Conservation (phyloP, 257 asterid genomes). For the Solanum megistacrolobum region DNA sequence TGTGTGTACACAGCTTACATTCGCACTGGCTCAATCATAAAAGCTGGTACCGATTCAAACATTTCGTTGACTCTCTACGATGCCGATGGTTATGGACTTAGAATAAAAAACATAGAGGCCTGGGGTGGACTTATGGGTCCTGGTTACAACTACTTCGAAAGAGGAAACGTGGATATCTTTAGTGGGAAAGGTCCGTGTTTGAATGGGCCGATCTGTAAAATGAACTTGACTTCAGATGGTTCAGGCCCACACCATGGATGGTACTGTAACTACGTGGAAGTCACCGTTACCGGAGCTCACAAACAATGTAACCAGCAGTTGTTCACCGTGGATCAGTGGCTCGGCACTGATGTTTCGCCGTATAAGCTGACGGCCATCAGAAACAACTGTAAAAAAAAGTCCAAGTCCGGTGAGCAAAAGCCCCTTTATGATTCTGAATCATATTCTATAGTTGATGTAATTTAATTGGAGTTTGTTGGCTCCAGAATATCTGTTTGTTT, state of each 20-base stretch:
- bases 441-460: not conserved
- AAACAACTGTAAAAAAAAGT: not conserved
- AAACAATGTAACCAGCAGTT: conserved; percentile 15
- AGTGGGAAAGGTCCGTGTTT: conserved; percentile 29
- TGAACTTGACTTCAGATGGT: not conserved
- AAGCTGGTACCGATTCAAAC: conserved; percentile 57
- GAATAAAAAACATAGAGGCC: conserved; percentile 33
- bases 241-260: not conserved
- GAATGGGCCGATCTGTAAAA: not conserved
- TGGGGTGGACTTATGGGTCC: conserved; percentile 84
- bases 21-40: conserved; percentile 37
- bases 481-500: not conserved
- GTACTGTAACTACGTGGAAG: conserved; percentile 28
- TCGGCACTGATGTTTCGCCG: conserved; percentile 11
- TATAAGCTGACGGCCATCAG: conserved; percentile 12
- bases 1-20: conserved; percentile 1
- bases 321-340: conserved; percentile 19
- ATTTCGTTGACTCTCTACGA: conserved; percentile 44
- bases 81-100: conserved; percentile 28
- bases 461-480: not conserved
- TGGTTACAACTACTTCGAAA: conserved; percentile 51
- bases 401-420: not conserved
- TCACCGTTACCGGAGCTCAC: conserved; percentile 41
- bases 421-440: not conserved
- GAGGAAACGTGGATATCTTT: conserved; percentile 56